Conservation (phyloP, 352 stramenopile genomes). For the Globisporangium orthogonon region DNA sequence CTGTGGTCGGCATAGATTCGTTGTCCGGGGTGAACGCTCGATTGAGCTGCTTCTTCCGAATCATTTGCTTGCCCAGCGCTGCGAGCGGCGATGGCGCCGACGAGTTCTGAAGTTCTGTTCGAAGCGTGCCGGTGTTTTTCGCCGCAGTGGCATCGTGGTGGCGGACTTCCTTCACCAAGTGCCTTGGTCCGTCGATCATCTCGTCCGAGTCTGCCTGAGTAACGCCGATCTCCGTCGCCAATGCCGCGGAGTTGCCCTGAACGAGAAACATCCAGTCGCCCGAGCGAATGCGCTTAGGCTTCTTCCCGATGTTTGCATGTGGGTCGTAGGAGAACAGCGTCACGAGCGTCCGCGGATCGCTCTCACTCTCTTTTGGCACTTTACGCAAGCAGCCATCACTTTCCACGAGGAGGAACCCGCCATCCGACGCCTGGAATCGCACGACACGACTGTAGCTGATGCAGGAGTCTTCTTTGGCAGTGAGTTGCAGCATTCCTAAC, state of each 20-base stretch:
- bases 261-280: conserved; percentile 28
- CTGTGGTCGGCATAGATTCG: conserved; percentile 11
- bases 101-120: neutral
- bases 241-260: conserved; percentile 13
- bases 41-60: conserved; percentile 11
- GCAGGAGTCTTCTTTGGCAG: neutral
- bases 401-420: conserved; percentile 32
- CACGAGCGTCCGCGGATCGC: conserved; percentile 29
- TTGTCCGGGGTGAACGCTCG: conserved; percentile 3
- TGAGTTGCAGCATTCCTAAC: neutral
- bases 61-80: conserved; percentile 4
- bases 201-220: conserved; percentile 15
- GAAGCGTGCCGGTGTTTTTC: neutral
- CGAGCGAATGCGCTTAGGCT: conserved; percentile 15
- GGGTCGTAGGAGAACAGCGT: conserved; percentile 32
- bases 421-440: conserved; percentile 29
- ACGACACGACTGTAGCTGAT: conserved; percentile 33
- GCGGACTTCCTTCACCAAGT: conserved; percentile 2
- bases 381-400: conserved; percentile 28
- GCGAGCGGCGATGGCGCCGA: neutral
- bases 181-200: conserved; percentile 5
- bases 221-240: conserved; percentile 8
- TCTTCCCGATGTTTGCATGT: conserved; percentile 8
- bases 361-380: conserved; percentile 8
- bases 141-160: conserved; percentile 3